These are phyloP conservation scores for Mariannaea sp. DNA, from an alignment of 2,329 filamentous ascomycete species.

Conservation along the genomic window DNA sequence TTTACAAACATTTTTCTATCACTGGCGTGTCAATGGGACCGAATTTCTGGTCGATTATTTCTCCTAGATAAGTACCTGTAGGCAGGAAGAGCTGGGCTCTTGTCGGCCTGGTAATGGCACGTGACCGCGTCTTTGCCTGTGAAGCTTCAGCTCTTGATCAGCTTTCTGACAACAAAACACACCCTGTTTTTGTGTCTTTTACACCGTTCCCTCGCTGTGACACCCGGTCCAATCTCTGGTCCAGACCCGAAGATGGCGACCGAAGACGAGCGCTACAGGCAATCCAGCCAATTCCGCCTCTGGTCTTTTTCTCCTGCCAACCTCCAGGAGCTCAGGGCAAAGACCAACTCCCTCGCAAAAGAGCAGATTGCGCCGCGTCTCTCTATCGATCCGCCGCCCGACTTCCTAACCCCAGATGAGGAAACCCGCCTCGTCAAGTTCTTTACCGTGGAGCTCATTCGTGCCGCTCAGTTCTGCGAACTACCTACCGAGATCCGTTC, in stretches of 20 bases:
- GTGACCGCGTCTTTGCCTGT: slow-evolving; percentile 3
- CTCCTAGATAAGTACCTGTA: too few species aligned
- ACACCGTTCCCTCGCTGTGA: neutral
- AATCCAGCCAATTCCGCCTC: slow-evolving; percentile 85
- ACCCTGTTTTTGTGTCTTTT: neutral
- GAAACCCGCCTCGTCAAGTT: slow-evolving; percentile 81
- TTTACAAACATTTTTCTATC: neutral
- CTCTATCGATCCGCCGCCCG: slow-evolving; percentile 63
- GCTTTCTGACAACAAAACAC: neutral
- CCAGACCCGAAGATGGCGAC: slow-evolving; percentile 61
- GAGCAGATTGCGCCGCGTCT: slow-evolving; percentile 62
- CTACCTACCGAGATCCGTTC: slow-evolving; percentile 56
- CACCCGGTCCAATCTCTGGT: neutral
- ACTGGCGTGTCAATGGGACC: too few species aligned
- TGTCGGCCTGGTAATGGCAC: slow-evolving; percentile 1
- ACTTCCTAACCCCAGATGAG: slow-evolving; percentile 82
- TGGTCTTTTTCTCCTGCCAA: slow-evolving; percentile 87
- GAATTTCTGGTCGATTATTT: too few species aligned
- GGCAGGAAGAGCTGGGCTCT: too few species aligned
- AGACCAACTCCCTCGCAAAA: slow-evolving; percentile 77
- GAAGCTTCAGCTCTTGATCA: slow-evolving; percentile 1
- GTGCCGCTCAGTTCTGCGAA: slow-evolving; percentile 59
- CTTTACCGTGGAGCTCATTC: slow-evolving; percentile 67
- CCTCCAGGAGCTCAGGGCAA: slow-evolving; percentile 71
- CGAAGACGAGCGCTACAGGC: slow-evolving; percentile 89